Percentiles rank a stretch among this genome's conserved stretches.
These are phyloP conservation scores for Copromyces sp. DNA, from an alignment of 495 filamentous ascomycete genomes.

Conservation along the genomic window DNA sequence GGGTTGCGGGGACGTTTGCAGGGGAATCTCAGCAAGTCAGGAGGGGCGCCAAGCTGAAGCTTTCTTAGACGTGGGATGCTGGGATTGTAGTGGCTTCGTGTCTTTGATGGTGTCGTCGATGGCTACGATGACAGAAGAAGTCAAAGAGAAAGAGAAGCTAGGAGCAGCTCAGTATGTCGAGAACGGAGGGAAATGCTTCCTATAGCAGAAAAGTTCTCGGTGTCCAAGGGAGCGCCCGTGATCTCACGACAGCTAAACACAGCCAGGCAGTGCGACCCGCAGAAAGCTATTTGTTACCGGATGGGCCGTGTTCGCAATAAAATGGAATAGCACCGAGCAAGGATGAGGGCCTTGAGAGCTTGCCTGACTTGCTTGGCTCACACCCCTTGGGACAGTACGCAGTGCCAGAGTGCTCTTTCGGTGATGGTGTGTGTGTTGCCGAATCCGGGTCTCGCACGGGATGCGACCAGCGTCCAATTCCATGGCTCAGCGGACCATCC, in stretches of 20 bases:
- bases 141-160: background rate
- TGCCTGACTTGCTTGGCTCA: background rate
- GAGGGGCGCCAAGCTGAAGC: background rate
- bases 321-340: background rate
- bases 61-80: background rate
- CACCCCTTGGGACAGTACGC: background rate
- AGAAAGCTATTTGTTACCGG: background rate
- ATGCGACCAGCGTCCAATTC: constrained; percentile 93
- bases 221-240: background rate
- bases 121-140: background rate
- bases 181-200: background rate
- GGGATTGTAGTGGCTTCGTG: background rate
- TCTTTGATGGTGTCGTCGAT: background rate
- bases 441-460: constrained; percentile 45
- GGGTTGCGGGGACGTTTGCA: background rate
- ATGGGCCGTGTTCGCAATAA: background rate
- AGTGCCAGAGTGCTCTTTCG: background rate
- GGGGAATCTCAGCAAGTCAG: background rate
- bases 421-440: constrained; percentile 98
- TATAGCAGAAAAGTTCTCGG: background rate
- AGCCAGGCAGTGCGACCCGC: background rate
- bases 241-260: background rate
- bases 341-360: background rate
- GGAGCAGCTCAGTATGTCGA: background rate
- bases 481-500: constrained; percentile 42